Base-by-base conservation (phyloP, 306 rosid species). In the Gillenia trifoliata region DNA sequence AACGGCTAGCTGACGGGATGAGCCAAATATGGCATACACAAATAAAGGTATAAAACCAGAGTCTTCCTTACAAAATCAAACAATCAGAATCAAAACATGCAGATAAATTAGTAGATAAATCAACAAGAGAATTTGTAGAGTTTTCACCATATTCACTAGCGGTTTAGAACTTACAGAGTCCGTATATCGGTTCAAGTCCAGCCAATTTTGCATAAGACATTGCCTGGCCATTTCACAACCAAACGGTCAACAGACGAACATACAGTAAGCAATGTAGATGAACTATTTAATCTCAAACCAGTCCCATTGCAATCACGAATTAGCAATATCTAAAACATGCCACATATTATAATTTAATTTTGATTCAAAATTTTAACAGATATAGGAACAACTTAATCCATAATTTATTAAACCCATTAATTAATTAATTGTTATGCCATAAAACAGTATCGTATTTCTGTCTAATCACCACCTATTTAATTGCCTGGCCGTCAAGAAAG, bases 1-100 rank as follows among this genome's bases (percentile, higher is more conserved):
- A 75, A 94, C 99, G 56, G 98, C 98, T 78, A 94, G 97, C 92
- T 94, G 97, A 70, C 97, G 97, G 64, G 98, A 94, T 31, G 98
- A 94, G 62, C 98, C 98, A 85, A 94, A 94, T 76, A 91, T 34
- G 50, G 97, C 97, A 73, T 94, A 94, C 66, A 94, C 86, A 85
- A 94, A 94, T 72, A 94, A 29, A 73, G 98, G 98, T 79, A 94
- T 85, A 78, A 91, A 94, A 59, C 91, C 93, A 16, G 87, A 87
- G 38, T 87, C 91, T 87, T 33, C 87, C 84, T 78, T 80, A 74
- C 73, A 84, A 73, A 76, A 79, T 70, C 22, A 60, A 61, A 77
- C 64, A 40, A 62, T 33, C 52, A 63, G 28, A 68, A 28, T 76
- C 34, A 63, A 33, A 17, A 75, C 52, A 23, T 45, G 12, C 4